These are phyloP conservation scores for Trichothecium roseum DNA, from an alignment of 2,329 filamentous ascomycete genomes.

Conservation along the genomic window DNA sequence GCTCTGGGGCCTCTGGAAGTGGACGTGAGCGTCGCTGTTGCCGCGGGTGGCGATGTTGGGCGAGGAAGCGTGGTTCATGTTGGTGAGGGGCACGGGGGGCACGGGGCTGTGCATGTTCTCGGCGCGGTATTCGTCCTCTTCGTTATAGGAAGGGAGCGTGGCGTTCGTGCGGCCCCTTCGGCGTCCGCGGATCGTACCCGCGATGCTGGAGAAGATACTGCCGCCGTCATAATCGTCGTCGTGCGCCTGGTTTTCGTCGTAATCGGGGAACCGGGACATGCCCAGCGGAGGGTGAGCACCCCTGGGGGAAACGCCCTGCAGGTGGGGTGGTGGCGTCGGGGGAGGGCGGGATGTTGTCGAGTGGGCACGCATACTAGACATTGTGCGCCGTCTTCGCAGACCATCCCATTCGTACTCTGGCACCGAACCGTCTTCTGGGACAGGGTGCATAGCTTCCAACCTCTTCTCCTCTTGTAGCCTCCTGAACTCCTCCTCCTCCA, in stretches of 20 bases:
- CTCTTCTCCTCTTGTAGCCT: slow-evolving; percentile 70
- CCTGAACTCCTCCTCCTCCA: slow-evolving; percentile 70
- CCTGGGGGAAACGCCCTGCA: slow-evolving; percentile 20
- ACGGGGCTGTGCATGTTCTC: slow-evolving; percentile 41
- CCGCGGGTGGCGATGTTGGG: slow-evolving; percentile 11
- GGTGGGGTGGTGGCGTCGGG: slow-evolving; percentile 13
- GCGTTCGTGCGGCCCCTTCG: slow-evolving; percentile 21
- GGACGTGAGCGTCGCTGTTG: slow-evolving; percentile 27
- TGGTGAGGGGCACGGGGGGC: slow-evolving; percentile 52
- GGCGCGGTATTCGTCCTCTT: slow-evolving; percentile 23
- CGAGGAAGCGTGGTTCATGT: slow-evolving; percentile 40
- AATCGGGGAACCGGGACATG: slow-evolving; percentile 68
- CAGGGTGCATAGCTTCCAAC: slow-evolving; percentile 59
- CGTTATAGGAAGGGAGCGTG: slow-evolving; percentile 18
- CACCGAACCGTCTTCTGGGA: slow-evolving; percentile 59
- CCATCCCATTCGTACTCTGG: slow-evolving; percentile 77
- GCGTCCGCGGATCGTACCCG: slow-evolving; percentile 35
- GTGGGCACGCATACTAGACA: slow-evolving; percentile 16
- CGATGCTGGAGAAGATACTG: slow-evolving; percentile 42
- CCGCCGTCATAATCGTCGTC: slow-evolving; percentile 36
- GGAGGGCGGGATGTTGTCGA: slow-evolving; percentile 10
- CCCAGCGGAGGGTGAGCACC: slow-evolving; percentile 65
- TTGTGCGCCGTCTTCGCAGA: slow-evolving; percentile 60
- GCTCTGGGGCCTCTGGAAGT: slow-evolving; percentile 37
- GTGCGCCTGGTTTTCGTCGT: slow-evolving; percentile 44